phyloP scores from a whole-genome alignment of 177 flowering plant species.

The Vitis hybrid region DNA sequence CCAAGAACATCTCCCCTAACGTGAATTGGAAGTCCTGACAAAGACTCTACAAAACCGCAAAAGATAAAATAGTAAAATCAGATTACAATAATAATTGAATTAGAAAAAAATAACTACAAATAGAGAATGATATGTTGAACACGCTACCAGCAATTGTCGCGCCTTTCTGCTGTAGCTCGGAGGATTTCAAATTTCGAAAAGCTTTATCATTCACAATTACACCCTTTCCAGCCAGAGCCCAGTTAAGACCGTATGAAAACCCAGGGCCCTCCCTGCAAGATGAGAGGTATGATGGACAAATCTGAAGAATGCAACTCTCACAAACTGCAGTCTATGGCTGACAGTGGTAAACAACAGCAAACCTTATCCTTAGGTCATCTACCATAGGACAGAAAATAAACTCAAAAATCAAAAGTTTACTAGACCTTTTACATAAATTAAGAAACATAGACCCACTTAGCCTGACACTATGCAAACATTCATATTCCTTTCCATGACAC shows the following conservation, averaged over 20 bases:
- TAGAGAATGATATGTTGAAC: not conserved
- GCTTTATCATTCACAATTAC: conserved; percentile 53
- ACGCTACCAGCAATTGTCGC: conserved; percentile 36
- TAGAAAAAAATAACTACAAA: not conserved
- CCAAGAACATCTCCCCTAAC: conserved; percentile 37
- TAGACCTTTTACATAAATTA: too few species aligned
- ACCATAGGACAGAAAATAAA: too few species aligned
- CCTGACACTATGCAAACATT: too few species aligned
- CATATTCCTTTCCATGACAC: too few species aligned
- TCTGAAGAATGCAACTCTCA: not conserved
- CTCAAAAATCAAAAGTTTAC: too few species aligned
- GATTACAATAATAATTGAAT: not conserved
- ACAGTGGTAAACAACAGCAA: not conserved
- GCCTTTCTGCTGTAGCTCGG: conserved; percentile 50
- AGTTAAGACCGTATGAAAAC: conserved; percentile 51
- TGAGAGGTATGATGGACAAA: not conserved
- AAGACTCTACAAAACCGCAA: conserved; percentile 23
- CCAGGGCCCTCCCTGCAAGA: conserved; percentile 36
- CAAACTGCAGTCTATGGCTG: not conserved
- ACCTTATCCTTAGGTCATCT: not conserved
- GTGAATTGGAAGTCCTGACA: conserved; percentile 45
- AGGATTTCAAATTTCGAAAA: conserved; percentile 44
- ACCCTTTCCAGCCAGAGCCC: conserved; percentile 58
- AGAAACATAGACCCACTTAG: too few species aligned
- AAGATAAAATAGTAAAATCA: not conserved